Conservation (phyloP, 495 filamentous ascomycete species). For the Talaromyces nanjingensis region DNA sequence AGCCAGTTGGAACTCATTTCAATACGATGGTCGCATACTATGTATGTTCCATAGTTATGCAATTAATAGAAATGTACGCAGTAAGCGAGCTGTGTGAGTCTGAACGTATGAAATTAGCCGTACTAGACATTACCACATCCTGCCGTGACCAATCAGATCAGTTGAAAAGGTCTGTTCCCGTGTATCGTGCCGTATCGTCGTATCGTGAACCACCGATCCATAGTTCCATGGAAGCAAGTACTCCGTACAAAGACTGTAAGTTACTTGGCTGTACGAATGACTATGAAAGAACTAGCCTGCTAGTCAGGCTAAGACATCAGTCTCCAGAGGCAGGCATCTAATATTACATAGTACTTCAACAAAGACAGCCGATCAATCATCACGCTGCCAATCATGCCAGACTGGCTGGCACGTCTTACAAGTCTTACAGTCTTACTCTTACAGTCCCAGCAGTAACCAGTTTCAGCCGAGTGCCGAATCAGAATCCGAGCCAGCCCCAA, state of each 20-base stretch:
- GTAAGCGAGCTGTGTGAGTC: background rate
- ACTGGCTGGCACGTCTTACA: too few species aligned
- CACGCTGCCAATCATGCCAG: background rate
- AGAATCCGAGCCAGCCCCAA: background rate
- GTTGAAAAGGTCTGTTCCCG: background rate
- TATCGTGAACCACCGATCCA: background rate
- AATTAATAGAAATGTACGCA: too few species aligned
- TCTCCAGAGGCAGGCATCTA: background rate
- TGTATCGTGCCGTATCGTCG: background rate
- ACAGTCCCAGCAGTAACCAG: background rate
- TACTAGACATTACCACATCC: background rate
- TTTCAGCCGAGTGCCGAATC: background rate
- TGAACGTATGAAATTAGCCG: background rate
- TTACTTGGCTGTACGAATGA: too few species aligned
- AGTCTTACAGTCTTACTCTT: background rate
- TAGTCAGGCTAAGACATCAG: background rate
- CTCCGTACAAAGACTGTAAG: too few species aligned
- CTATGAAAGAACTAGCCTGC: background rate
- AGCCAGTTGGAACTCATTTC: background rate
- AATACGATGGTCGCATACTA: background rate
- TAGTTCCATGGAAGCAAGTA: background rate
- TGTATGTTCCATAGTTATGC: too few species aligned
- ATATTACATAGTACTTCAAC: background rate
- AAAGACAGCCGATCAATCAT: background rate
- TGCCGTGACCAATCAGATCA: background rate